Percentiles rank a stretch among this genome's conserved stretches.
These are phyloP conservation scores for Hypocrella siamensis DNA, from an alignment of 2,329 filamentous ascomycete species.

Conservation along the genomic window DNA sequence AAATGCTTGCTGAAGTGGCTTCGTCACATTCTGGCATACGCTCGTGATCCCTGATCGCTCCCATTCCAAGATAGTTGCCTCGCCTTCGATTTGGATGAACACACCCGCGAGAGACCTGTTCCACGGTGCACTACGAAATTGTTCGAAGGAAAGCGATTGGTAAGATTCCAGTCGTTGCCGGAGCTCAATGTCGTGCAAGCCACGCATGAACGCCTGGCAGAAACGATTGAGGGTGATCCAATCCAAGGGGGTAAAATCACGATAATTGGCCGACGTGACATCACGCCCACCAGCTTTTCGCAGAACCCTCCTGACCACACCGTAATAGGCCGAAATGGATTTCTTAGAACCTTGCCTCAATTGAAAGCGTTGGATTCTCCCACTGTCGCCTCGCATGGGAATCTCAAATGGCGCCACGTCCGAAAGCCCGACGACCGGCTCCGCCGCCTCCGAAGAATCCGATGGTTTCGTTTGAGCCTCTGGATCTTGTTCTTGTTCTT, in stretches of 20 bases:
- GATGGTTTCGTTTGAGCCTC: constrained; percentile 7
- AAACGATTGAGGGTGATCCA: constrained; percentile 34
- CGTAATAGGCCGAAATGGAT: constrained; percentile 30
- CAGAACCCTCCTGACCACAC: constrained; percentile 31
- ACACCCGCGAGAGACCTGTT: constrained; percentile 37
- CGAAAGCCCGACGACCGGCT: background rate
- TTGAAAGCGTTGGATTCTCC: constrained; percentile 9
- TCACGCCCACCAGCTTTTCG: constrained; percentile 33
- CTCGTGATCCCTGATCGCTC: constrained; percentile 10
- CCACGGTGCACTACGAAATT: constrained; percentile 10
- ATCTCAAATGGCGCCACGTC: constrained; percentile 8
- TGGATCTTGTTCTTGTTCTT: constrained; percentile 13
- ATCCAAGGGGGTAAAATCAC: constrained; percentile 26
- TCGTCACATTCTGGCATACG: constrained; percentile 6
- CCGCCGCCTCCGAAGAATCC: background rate
- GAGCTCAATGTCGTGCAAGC: constrained; percentile 31
- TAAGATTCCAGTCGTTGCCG: constrained; percentile 27
- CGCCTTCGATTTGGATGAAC: constrained; percentile 39
- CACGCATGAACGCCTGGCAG: constrained; percentile 36
- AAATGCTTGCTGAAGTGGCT: constrained; percentile 19
- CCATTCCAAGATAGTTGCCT: constrained; percentile 29
- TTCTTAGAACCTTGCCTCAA: constrained; percentile 27
- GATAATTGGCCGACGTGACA: constrained; percentile 28
- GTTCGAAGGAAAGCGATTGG: constrained; percentile 27
- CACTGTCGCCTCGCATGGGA: constrained; percentile 5